Evolutionary conservation across 2,329 filamentous ascomycete species (phyloP).

Genomic region (Grosmannia serpens): DNA sequence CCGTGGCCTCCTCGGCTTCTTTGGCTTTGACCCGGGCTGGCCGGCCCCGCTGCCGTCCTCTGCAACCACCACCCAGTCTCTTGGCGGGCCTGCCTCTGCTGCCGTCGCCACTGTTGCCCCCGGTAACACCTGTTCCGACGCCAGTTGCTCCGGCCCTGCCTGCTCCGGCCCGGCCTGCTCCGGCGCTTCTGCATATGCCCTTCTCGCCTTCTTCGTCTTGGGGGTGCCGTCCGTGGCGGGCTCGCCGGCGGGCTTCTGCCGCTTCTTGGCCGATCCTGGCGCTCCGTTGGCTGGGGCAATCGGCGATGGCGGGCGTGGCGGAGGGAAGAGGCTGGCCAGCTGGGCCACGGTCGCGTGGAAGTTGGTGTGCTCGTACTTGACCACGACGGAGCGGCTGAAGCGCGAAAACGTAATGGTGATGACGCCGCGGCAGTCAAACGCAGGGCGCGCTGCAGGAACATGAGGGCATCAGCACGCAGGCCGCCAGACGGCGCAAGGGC

Average conservation of each 20-base stretch:
- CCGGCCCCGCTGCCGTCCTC: too few relatives aligned
- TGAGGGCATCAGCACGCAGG: neutral
- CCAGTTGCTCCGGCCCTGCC: neutral
- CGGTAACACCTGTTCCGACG: neutral
- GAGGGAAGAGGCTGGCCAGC: slow-evolving; percentile 34
- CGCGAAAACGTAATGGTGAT: slow-evolving; percentile 38
- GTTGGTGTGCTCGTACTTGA: slow-evolving; percentile 45
- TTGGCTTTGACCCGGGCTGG: neutral
- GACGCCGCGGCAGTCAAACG: slow-evolving; percentile 46
- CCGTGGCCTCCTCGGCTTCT: slow-evolving; percentile 2
- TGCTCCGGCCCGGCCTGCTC: neutral
- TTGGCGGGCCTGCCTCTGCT: neutral
- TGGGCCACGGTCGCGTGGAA: slow-evolving; percentile 45
- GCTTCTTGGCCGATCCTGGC: slow-evolving; percentile 4
- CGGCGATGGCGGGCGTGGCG: slow-evolving; percentile 25
- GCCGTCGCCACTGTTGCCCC: neutral
- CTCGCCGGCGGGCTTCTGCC: neutral
- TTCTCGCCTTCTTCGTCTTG: slow-evolving; percentile 1
- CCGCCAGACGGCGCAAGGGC: neutral
- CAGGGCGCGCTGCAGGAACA: slow-evolving; percentile 34
- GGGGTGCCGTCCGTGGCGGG: neutral
- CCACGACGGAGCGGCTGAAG: slow-evolving; percentile 31
- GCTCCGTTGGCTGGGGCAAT: neutral
- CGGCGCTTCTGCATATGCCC: neutral
- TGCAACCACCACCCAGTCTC: neutral